Base-by-base conservation (phyloP, 345 rosid genomes). In the Lepidium africanum region DNA sequence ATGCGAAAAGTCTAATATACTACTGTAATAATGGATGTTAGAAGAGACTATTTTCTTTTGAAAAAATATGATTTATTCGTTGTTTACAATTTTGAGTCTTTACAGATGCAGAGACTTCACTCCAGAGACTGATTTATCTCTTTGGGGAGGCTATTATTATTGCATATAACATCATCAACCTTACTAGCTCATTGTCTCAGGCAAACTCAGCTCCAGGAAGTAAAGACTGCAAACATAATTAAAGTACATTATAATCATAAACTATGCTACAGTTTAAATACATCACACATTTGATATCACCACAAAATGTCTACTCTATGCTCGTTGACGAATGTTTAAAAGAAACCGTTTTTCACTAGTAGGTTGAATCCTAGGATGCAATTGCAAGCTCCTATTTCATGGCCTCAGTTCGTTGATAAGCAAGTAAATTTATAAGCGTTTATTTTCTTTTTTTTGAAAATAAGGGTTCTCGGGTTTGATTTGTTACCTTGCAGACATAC, bases 401-500 rank as follows among this genome's bases (percentile, higher is more conserved):
- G 38, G 33, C 65, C 51, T 41, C 45, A 1, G 3, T 15, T 17
- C 17, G 0, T 14, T 32, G 14, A 4, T 15, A 6, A 65, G 21
- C 12, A 17, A 17, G 17, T 19, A 41, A 15, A 66, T 15, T 16
- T 40, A 52, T 25, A 10, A 5, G 13, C 16, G 7, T 21, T 32
- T 13, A 13, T 13, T 36, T 5, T 32, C 12, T n/a, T 23, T 36
- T 5, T 27, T 65, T 23, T 54, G 10, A 0, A 41, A 16, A 54
- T 45, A 36, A 13, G 43, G 47, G 10, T 63, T 69, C 19, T 69
- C 5, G 0, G 41, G 37, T 72, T 46, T 38, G 41, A 0, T 46
- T n/a, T 17, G 2, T 71, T 85, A 93, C 99, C 99, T 94, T 37
- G 96, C 96, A 33, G 99, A 94, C 99, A 94, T 94, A 85, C 86